Base-by-base conservation (phyloP, 441 rosid species). In the Bocquillonia castaneifolia region DNA sequence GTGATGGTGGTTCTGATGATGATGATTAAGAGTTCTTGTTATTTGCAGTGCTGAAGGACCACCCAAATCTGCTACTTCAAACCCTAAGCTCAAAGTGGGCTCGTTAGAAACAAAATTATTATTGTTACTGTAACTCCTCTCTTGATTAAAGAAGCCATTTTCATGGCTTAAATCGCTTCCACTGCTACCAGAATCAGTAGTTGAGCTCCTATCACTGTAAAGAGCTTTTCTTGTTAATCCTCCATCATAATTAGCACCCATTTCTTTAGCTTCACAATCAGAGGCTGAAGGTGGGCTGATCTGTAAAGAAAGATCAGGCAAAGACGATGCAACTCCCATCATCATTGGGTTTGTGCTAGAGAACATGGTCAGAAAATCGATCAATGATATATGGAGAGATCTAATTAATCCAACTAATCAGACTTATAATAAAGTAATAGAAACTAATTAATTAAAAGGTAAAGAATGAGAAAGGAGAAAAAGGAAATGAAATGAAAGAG, bases 271-370 rank as follows among this genome's bases (percentile, higher is more conserved):
- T 54, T 66, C 63, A 62, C 63, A 61, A 68, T 73, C 74, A 28
- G 69, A 73, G 53, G 78, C 52, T 10, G 80, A 66, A 12, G 96
- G 97, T 13, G 84, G 96, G 76, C 95, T 91, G 79, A 93, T 93
- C 80, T 91, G 95, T 72, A 93, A 79, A 18, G 97, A 91, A 72
- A 91, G 97, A 81, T 91, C 93, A 59, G 92, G 96, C 56, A 88
- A 55, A 59, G 73, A 56, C 26, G 72, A 58, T 31, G 76, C 13
- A 5, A 58, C 52, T 76, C 78, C 78, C 88, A 73, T 79, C 89
- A 75, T 78, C 13, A 67, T 80, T 14, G 50, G 65, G 68, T 69
- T 81, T 47, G 78, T 67, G 74, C 69, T 74, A n/a, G 84, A 72
- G 54, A 76, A 71, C 81, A 76, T 74, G 70, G n/a, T n/a, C n/a